Conservation (phyloP, 768 basidiomycete genomes). For the Rhizopogon vinicolor region DNA sequence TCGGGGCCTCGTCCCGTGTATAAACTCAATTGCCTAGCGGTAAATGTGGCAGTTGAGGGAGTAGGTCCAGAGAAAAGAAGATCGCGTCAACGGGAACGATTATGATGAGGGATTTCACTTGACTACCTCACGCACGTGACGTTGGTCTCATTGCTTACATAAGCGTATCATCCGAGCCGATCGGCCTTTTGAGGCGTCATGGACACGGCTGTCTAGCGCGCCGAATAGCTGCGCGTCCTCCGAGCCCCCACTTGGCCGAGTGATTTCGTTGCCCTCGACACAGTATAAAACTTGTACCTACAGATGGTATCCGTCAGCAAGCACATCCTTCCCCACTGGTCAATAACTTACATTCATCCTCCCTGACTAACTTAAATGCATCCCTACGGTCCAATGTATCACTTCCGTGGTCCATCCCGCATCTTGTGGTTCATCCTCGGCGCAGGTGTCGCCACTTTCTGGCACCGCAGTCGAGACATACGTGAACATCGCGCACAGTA, state of each 20-base stretch:
- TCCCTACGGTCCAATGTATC: conserved; percentile 10
- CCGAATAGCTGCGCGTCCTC: background rate
- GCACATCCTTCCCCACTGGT: background rate
- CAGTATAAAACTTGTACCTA: conserved; percentile 10
- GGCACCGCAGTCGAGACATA: conserved; percentile 36
- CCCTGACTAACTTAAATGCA: conserved; percentile 14
- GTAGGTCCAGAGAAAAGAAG: background rate
- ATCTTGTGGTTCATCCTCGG: conserved; percentile 68
- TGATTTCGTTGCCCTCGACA: conserved; percentile 12
- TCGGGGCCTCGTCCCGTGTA: too few species aligned
- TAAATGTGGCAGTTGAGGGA: background rate
- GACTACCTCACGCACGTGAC: too few species aligned
- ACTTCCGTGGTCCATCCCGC: conserved; percentile 46
- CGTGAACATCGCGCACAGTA: conserved; percentile 34
- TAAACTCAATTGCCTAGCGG: background rate
- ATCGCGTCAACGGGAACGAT: background rate
- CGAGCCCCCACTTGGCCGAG: conserved; percentile 14
- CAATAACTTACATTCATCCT: background rate
- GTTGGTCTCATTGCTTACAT: background rate
- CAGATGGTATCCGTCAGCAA: background rate
- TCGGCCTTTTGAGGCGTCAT: conserved; percentile 1
- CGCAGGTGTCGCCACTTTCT: conserved; percentile 36
- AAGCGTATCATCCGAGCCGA: background rate
- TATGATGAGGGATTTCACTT: background rate
- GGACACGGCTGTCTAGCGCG: background rate